These are phyloP conservation scores for Xylaria castorea DNA, from an alignment of 495 filamentous ascomycete genomes.

Conservation along the genomic window DNA sequence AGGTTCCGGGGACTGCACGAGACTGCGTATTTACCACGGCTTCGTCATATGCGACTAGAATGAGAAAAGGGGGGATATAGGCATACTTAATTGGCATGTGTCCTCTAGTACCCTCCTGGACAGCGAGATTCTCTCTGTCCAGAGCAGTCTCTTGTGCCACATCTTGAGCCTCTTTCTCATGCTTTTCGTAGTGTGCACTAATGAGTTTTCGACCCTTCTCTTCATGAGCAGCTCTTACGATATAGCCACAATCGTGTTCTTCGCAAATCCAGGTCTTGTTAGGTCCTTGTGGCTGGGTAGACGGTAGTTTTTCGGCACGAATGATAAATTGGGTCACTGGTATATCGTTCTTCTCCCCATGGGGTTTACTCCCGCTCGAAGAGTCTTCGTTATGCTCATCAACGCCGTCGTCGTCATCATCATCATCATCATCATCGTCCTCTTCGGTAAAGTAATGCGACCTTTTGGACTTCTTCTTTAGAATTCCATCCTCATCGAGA, in stretches of 20 bases:
- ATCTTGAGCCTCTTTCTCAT: constrained; percentile 68
- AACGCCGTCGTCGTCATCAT: constrained; percentile 43
- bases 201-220: constrained; percentile 65
- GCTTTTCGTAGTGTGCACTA: constrained; percentile 66
- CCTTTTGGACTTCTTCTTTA: constrained; percentile 45
- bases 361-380: background rate
- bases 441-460: constrained; percentile 38
- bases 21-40: constrained; percentile 22
- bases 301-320: constrained; percentile 52
- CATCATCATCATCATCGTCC: constrained; percentile 9
- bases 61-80: constrained; percentile 34
- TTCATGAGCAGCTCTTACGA: constrained; percentile 65
- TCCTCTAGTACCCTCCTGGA: constrained; percentile 61
- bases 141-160: constrained; percentile 56
- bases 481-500: constrained; percentile 36
- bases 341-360: constrained; percentile 27
- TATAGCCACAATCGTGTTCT: constrained; percentile 68
- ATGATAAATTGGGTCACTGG: constrained; percentile 47
- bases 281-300: constrained; percentile 55
- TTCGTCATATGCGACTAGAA: constrained; percentile 27
- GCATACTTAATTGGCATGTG: constrained; percentile 66
- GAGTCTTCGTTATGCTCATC: constrained; percentile 48
- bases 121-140: constrained; percentile 42
- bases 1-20: constrained; percentile 2
- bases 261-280: constrained; percentile 75